Percentiles rank a stretch among this genome's conserved stretches.
Evolutionary conservation across 2,329 filamentous ascomycete genomes (phyloP).

Genomic region (Trichophyton simii): DNA sequence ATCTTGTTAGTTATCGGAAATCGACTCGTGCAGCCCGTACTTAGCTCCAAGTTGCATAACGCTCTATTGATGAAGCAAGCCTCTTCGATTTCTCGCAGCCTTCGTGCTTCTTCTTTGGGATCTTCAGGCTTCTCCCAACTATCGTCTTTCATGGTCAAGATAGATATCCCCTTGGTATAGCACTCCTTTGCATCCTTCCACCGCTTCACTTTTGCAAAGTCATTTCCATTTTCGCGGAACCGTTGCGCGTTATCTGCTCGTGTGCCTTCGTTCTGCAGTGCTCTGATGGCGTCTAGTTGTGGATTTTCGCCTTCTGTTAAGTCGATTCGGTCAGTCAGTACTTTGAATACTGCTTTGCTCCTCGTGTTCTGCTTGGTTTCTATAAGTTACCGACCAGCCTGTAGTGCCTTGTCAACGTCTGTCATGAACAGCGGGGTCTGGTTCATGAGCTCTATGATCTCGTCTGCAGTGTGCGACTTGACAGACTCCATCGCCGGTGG

Average conservation of each 20-base stretch:
- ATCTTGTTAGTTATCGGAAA: too few species aligned
- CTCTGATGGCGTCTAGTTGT: conserved; percentile 73
- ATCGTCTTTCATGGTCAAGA: conserved; percentile 49
- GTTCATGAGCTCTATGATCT: conserved; percentile 53
- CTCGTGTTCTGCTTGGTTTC: background rate
- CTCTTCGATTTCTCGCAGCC: conserved; percentile 57
- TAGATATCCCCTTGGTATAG: conserved; percentile 72
- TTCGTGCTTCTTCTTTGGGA: conserved; percentile 45
- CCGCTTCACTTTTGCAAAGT: conserved; percentile 59
- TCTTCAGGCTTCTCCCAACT: conserved; percentile 41
- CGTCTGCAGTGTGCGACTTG: conserved; percentile 44
- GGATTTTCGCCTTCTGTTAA: conserved; percentile 55
- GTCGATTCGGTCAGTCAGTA: background rate
- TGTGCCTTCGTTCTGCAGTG: conserved; percentile 85
- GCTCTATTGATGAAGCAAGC: conserved; percentile 76
- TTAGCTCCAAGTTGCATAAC: conserved; percentile 74
- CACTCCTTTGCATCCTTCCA: conserved; percentile 83
- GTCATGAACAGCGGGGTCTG: conserved; percentile 91
- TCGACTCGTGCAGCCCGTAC: conserved; percentile 28
- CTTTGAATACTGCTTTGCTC: background rate
- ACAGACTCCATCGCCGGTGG: conserved; percentile 48
- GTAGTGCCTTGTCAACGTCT: conserved; percentile 53
- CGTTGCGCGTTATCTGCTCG: conserved; percentile 67
- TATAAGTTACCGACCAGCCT: conserved; percentile 31
- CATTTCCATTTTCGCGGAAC: conserved; percentile 88